A percentile compares a stretch with the other conserved stretches of the same genome.
Conservation (phyloP, 2,329 filamentous ascomycete species). For the Penicillium griseofulvum region DNA sequence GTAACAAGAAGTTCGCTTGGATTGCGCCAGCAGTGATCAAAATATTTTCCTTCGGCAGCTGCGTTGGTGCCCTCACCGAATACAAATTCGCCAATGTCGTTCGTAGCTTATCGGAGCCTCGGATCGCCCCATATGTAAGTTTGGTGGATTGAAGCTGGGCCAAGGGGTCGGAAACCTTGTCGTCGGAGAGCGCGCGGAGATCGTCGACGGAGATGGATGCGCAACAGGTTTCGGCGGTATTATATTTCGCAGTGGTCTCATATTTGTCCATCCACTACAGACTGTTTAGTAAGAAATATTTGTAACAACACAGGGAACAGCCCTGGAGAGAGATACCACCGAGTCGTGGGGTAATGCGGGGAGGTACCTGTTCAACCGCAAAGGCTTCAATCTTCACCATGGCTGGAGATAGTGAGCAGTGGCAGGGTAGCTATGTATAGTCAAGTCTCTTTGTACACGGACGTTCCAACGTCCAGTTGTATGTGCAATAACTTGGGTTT, state of each 20-base stretch:
- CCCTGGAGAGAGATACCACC: background rate
- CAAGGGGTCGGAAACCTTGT: constrained; percentile 49
- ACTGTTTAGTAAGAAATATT: background rate
- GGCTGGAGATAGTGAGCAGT: background rate
- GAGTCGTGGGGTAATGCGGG: constrained; percentile 30
- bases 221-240: constrained; percentile 58
- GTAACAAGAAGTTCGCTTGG: constrained; percentile 71
- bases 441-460: background rate
- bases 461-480: background rate
- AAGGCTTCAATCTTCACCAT: constrained; percentile 46
- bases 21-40: constrained; percentile 81
- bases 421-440: background rate
- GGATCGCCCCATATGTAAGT: constrained; percentile 72
- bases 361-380: constrained; percentile 64
- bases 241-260: constrained; percentile 54
- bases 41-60: constrained; percentile 60
- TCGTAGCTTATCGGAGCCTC: constrained; percentile 63
- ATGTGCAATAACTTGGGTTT: background rate
- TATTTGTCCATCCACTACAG: constrained; percentile 57
- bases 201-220: constrained; percentile 56
- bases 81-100: constrained; percentile 65
- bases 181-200: constrained; percentile 52
- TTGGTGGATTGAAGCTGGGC: constrained; percentile 49
- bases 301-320: background rate
- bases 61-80: constrained; percentile 52